phyloP scores from a whole-genome alignment of 345 rosid genomes.

The Trapa bicornis region DNA sequence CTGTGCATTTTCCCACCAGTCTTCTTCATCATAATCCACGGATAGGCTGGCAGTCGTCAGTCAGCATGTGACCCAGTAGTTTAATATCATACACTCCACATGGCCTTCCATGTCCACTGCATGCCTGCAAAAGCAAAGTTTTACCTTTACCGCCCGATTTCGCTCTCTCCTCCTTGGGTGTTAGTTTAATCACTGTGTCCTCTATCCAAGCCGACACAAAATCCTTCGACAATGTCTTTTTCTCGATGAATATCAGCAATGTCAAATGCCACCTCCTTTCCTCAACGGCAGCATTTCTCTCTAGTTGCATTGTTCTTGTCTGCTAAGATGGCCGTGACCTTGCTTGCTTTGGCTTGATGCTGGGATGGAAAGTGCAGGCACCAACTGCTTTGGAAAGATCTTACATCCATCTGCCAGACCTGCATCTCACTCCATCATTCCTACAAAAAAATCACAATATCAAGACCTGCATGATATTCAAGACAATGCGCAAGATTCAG shows the following conservation, averaged over 20 bases:
- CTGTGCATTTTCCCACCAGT: too few species aligned
- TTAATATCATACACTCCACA: too few species aligned
- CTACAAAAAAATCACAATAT: too few species aligned
- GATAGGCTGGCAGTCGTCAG: too few species aligned
- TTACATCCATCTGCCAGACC: background rate
- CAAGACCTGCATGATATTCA: too few species aligned
- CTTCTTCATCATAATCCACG: too few species aligned
- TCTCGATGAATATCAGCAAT: slow-evolving; percentile 28
- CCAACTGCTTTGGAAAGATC: background rate
- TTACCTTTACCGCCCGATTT: too few species aligned
- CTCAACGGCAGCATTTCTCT: slow-evolving; percentile 47
- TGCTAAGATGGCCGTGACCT: slow-evolving; percentile 65
- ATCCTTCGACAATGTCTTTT: too few species aligned
- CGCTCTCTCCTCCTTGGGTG: background rate
- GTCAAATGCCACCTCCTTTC: slow-evolving; percentile 64
- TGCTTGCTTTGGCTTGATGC: slow-evolving; percentile 76
- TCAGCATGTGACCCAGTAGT: too few species aligned
- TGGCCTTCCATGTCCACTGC: too few species aligned
- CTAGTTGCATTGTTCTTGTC: slow-evolving; percentile 68
- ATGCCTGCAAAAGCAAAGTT: background rate
- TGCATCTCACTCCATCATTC: too few species aligned
- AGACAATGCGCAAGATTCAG: too few species aligned
- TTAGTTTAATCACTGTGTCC: slow-evolving; percentile 9
- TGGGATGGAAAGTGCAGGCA: slow-evolving; percentile 23
- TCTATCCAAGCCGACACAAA: slow-evolving; percentile 5